These are phyloP conservation scores for Musa troglodytarum DNA, from an alignment of 176 grass and related monocot genomes.

Conservation along the genomic window DNA sequence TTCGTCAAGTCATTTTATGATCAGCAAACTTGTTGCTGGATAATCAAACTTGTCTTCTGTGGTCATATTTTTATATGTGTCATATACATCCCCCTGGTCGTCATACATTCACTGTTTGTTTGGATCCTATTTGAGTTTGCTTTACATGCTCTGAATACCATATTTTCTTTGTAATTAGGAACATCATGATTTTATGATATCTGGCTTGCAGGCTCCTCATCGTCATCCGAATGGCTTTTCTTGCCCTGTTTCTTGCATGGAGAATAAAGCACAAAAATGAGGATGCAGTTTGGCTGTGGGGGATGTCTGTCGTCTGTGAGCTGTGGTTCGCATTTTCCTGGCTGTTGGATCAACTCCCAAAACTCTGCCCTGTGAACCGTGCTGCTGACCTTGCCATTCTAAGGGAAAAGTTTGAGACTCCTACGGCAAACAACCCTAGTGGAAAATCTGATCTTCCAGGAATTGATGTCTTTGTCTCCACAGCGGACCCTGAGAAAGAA, in stretches of 20 bases:
- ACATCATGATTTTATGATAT: not conserved
- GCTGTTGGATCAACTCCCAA: slow-evolving; percentile 82
- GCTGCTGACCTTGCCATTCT: slow-evolving; percentile 50
- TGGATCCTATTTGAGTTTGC: too few relatives aligned
- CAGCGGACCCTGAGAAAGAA: slow-evolving; percentile 80
- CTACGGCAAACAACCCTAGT: slow-evolving; percentile 27
- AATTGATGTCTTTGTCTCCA: slow-evolving; percentile 78
- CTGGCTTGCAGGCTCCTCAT: slow-evolving; percentile 51
- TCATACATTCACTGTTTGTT: too few relatives aligned
- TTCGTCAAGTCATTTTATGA: too few relatives aligned
- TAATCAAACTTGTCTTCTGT: too few relatives aligned
- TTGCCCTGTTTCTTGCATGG: slow-evolving; percentile 72
- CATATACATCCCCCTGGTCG: too few relatives aligned
- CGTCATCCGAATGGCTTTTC: slow-evolving; percentile 48
- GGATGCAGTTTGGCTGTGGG: slow-evolving; percentile 93
- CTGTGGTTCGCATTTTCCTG: slow-evolving; percentile 91
- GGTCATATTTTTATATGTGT: too few relatives aligned
- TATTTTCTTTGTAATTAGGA: not conserved
- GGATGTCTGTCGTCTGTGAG: slow-evolving; percentile 75
- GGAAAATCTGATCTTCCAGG: slow-evolving; percentile 58
- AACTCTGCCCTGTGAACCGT: slow-evolving; percentile 82
- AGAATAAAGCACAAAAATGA: slow-evolving; percentile 62
- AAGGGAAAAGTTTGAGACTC: slow-evolving; percentile 54
- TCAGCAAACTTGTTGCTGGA: too few relatives aligned
- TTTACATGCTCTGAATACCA: too few relatives aligned